A percentile compares a stretch with the other conserved stretches of the same genome.
Evolutionary conservation across 768 basidiomycete species (phyloP).

Genomic region (Cystofilobasidium capitatum): DNA sequence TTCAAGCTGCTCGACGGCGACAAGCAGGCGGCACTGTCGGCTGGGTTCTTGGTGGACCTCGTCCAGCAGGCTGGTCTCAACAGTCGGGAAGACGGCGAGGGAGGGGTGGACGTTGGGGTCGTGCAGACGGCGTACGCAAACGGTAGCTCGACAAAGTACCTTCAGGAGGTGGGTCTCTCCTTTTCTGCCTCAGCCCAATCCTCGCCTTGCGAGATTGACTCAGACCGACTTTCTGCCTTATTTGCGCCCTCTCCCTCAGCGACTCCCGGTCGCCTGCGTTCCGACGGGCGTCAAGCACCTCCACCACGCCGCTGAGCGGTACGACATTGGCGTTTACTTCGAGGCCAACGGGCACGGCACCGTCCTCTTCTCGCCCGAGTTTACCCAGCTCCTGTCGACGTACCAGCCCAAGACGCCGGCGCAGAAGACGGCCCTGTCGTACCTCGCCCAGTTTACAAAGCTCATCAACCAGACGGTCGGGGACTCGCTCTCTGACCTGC

Average conservation of each 20-base stretch:
- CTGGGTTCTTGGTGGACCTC: conserved; percentile 82
- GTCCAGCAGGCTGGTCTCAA: conserved; percentile 69
- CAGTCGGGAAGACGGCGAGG: conserved; percentile 49
- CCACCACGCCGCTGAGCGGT: conserved; percentile 91
- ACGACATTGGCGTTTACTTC: conserved; percentile 95
- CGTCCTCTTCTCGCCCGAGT: conserved; percentile 75
- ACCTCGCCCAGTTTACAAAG: conserved; percentile 65
- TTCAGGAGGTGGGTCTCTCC: conserved; percentile 54
- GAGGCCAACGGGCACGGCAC: conserved; percentile 99
- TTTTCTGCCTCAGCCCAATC: too few species aligned
- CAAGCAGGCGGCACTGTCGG: conserved; percentile 90
- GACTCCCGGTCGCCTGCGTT: conserved; percentile 87
- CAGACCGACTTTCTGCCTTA: not conserved
- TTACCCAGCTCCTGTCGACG: conserved; percentile 52
- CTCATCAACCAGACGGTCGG: conserved; percentile 98
- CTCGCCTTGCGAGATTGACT: not conserved
- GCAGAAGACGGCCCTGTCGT: conserved; percentile 66
- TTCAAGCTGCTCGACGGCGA: conserved; percentile 96
- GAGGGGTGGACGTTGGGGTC: conserved; percentile 72
- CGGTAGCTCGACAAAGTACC: conserved; percentile 87
- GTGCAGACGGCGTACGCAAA: conserved; percentile 99
- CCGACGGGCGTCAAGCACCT: conserved; percentile 96
- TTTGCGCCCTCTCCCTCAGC: conserved; percentile 44
- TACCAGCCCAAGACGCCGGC: conserved; percentile 71
- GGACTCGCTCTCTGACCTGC: conserved; percentile 89